Evolutionary conservation across 441 rosid genomes (phyloP).

Genomic region (Aquilaria agallochum): DNA sequence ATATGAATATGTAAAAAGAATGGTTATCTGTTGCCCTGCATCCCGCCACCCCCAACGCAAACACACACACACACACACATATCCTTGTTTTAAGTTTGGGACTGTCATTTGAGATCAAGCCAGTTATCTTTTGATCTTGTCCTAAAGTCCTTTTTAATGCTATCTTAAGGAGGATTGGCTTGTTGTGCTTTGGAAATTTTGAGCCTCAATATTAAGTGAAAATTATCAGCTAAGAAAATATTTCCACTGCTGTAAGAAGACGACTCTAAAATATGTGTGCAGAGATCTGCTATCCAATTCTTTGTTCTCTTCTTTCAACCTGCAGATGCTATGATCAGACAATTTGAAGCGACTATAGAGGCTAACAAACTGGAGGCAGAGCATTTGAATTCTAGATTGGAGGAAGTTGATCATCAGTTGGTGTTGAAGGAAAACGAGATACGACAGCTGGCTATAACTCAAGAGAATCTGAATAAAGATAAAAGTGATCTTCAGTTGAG

Average conservation of each 20-base stretch:
- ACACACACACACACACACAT: no score
- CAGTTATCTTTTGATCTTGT: no score
- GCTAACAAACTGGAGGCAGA: slow-evolving; percentile 42
- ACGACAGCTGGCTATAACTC: slow-evolving; percentile 34
- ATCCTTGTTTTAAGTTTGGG: no score
- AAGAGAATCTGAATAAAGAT: slow-evolving; percentile 56
- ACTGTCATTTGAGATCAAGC: no score
- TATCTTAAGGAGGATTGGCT: neutral
- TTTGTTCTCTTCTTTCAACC: slow-evolving; percentile 5
- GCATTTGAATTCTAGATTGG: slow-evolving; percentile 56
- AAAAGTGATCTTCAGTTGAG: slow-evolving; percentile 42
- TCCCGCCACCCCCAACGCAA: no score
- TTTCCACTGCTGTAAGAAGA: no score
- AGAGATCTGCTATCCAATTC: neutral
- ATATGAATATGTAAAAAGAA: no score
- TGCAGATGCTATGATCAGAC: slow-evolving; percentile 60
- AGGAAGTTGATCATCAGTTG: slow-evolving; percentile 39
- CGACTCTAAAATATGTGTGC: no score
- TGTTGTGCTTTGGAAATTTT: slow-evolving; percentile 5
- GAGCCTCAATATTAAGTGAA: slow-evolving; percentile 1
- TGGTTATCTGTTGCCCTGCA: no score
- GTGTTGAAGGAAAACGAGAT: slow-evolving; percentile 56
- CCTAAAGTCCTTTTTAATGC: no score
- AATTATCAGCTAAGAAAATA: neutral
- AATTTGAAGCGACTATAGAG: slow-evolving; percentile 43